A percentile compares a stretch with the other conserved stretches of the same genome.
Evolutionary conservation across 1,139 yeast genomes (phyloP).

Genomic region (Geotrichum carabidarum): DNA sequence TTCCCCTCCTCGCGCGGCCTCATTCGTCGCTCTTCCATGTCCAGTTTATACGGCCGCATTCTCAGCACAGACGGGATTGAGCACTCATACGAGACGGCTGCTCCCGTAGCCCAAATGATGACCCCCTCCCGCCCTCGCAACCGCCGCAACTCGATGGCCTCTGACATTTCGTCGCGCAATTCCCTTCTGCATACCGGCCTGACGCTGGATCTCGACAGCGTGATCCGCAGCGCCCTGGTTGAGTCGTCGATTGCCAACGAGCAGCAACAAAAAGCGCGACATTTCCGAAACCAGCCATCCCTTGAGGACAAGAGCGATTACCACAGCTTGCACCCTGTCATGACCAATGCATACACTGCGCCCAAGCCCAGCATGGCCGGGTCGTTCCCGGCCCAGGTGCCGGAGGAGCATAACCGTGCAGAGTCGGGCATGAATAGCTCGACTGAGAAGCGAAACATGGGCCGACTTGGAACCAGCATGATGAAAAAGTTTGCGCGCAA

Average conservation of each 20-base stretch:
- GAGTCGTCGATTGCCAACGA: slow-evolving; percentile 2
- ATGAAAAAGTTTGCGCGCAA: slow-evolving; percentile 6
- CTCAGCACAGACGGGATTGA: neutral
- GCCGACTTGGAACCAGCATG: slow-evolving; percentile 6
- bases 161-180: neutral
- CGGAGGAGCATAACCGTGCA: neutral
- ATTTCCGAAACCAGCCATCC: slow-evolving; percentile 1
- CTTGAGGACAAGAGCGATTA: neutral
- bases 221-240: slow-evolving; percentile 11
- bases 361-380: neutral
- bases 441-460: slow-evolving; percentile 1
- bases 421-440: neutral
- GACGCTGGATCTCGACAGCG: slow-evolving; percentile 8
- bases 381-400: neutral
- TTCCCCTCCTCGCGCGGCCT: neutral
- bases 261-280: neutral
- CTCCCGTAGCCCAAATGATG: neutral
- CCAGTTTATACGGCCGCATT: slow-evolving; percentile 1
- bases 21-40: slow-evolving; percentile 1
- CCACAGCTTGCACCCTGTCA: neutral
- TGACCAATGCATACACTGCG: neutral
- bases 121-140: neutral
- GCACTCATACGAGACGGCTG: no score
- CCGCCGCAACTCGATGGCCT: neutral
- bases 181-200: neutral